phyloP scores from a whole-genome alignment of 2,329 filamentous ascomycete genomes.

The Penicillium nordicum region DNA sequence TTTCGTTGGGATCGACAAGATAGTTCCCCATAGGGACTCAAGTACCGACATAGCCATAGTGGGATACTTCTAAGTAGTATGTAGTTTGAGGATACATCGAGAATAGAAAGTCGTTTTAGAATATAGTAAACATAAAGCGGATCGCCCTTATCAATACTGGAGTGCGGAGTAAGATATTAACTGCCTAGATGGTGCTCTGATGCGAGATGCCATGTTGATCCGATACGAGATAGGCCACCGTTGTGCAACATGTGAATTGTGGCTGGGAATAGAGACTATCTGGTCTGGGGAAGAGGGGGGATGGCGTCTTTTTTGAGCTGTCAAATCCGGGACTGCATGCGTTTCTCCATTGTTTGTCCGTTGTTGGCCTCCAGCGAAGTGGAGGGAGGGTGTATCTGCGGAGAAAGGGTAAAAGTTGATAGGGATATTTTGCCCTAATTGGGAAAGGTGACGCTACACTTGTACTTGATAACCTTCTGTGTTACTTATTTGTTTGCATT shows the following conservation, averaged over 20 bases:
- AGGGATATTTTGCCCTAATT: conserved; percentile 39
- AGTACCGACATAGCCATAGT: not conserved
- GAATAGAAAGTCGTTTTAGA: not conserved
- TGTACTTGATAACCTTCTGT: conserved; percentile 7
- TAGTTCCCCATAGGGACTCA: not conserved
- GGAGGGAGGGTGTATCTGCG: conserved; percentile 6
- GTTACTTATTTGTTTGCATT: not conserved
- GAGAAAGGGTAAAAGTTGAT: conserved; percentile 16
- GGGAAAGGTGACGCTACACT: conserved; percentile 28
- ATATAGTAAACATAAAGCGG: not conserved
- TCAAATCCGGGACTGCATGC: conserved; percentile 18
- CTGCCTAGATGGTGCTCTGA: not conserved
- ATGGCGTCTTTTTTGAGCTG: conserved; percentile 12
- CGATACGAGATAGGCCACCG: conserved; percentile 23
- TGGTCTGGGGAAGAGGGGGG: conserved; percentile 7
- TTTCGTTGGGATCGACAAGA: conserved; percentile 7
- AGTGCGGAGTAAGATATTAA: not conserved
- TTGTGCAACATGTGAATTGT: not conserved
- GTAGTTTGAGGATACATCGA: not conserved
- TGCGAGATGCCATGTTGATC: conserved; percentile 25
- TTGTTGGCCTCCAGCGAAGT: not conserved
- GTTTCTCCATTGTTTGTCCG: not conserved
- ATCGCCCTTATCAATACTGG: conserved; percentile 1
- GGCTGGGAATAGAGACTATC: not conserved
- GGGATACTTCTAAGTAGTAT: not conserved